Conservation (phyloP, 2,329 filamentous ascomycete genomes). For the Botrytis sinoallii region DNA sequence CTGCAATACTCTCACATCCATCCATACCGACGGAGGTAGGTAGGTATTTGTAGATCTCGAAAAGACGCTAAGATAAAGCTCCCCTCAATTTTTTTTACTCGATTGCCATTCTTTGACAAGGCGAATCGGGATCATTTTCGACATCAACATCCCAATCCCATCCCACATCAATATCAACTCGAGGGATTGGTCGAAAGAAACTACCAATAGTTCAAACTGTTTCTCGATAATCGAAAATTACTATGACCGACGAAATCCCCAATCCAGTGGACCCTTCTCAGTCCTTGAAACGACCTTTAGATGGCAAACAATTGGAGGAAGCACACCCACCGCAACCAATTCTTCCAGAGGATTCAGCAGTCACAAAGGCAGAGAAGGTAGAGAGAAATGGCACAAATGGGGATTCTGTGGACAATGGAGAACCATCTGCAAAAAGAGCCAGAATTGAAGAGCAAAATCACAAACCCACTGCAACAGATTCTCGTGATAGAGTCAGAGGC, state of each 20-base stretch:
- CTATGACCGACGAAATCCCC: conserved; percentile 26
- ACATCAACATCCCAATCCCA: background rate
- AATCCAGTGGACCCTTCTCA: conserved; percentile 29
- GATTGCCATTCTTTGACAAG: background rate
- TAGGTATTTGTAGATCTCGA: background rate
- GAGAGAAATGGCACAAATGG: conserved; percentile 30
- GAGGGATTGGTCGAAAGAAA: background rate
- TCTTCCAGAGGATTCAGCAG: conserved; percentile 33
- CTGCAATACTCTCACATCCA: too few relatives aligned
- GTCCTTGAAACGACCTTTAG: conserved; percentile 33
- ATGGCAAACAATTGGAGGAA: conserved; percentile 25
- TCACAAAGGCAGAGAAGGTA: conserved; percentile 36
- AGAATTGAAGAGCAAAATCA: conserved; percentile 37
- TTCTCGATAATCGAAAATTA: background rate
- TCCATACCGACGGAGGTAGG: background rate
- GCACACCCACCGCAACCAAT: conserved; percentile 30
- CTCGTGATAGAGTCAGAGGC: conserved; percentile 34
- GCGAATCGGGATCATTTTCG: background rate
- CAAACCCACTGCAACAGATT: conserved; percentile 27
- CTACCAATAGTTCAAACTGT: too few relatives aligned
- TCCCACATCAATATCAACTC: background rate
- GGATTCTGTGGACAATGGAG: conserved; percentile 25
- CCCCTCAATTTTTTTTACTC: conserved; percentile 18
- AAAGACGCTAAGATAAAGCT: conserved; percentile 33
- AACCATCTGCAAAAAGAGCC: conserved; percentile 30